Evolutionary conservation across 306 rosid species (phyloP).

Genomic region (Fragaria ananassa): DNA sequence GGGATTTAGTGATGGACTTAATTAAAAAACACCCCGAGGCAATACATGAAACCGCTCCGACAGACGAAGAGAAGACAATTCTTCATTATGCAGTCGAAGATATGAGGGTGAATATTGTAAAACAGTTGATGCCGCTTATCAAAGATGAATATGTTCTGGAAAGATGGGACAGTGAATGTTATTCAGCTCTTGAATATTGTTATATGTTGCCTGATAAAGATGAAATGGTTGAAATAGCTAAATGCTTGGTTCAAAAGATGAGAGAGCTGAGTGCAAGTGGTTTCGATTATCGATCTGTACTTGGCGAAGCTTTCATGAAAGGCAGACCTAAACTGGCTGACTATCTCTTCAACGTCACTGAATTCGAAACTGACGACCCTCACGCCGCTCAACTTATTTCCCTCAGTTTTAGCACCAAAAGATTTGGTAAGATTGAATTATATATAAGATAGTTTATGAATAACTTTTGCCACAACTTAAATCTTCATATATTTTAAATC

Average conservation of each 20-base stretch:
- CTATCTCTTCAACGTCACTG: neutral
- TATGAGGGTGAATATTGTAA: neutral
- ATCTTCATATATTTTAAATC: too few relatives aligned
- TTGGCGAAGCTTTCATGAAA: accelerated
- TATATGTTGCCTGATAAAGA: neutral
- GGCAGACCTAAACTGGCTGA: neutral
- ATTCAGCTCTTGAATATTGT: neutral
- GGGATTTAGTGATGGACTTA: neutral
- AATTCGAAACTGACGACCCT: neutral
- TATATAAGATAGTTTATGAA: neutral
- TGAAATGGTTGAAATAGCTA: neutral
- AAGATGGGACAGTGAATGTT: neutral
- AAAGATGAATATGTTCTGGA: neutral
- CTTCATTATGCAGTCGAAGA: neutral
- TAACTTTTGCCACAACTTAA: neutral
- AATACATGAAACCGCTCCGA: neutral
- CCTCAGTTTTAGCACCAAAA: neutral
- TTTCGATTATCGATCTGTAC: neutral
- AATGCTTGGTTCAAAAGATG: neutral
- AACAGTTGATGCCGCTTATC: neutral
- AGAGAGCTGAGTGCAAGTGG: neutral
- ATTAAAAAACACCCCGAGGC: neutral
- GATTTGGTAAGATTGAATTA: neutral
- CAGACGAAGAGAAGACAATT: neutral
- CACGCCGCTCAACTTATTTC: neutral